These are phyloP conservation scores for Hypoxylon crocopeplum DNA, from an alignment of 495 filamentous ascomycete genomes.

Conservation along the genomic window DNA sequence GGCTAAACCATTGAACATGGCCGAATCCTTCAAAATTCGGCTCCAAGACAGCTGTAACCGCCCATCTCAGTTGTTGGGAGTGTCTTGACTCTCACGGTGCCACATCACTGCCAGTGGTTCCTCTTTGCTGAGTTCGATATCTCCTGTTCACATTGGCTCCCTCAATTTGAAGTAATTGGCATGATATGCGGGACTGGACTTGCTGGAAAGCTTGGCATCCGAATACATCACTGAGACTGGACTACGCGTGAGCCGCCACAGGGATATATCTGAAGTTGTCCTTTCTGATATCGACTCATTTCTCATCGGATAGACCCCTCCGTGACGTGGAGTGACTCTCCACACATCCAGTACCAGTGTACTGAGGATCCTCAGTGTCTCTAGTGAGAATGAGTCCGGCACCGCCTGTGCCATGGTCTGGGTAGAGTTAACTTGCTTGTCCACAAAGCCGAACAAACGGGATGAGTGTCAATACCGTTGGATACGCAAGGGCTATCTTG, in stretches of 20 bases:
- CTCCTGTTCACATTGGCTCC: background rate
- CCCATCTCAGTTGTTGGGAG: slow-evolving; percentile 1
- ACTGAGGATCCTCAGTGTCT: slow-evolving; percentile 19
- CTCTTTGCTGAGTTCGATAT: slow-evolving; percentile 4
- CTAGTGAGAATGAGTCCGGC: background rate
- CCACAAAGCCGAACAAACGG: slow-evolving; percentile 7
- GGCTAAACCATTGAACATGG: no score
- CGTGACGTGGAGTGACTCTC: slow-evolving; percentile 62
- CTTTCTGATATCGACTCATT: slow-evolving; percentile 49
- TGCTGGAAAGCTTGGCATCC: slow-evolving; percentile 62
- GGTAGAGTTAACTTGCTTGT: background rate
- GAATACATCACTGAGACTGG: slow-evolving; percentile 61
- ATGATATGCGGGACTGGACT: slow-evolving; percentile 59
- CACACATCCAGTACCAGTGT: slow-evolving; percentile 60
- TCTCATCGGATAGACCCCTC: slow-evolving; percentile 48
- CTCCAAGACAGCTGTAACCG: slow-evolving; percentile 1
- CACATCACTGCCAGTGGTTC: slow-evolving; percentile 9
- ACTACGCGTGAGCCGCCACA: slow-evolving; percentile 61
- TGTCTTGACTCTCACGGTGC: slow-evolving; percentile 3
- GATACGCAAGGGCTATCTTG: slow-evolving; percentile 46
- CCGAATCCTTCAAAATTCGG: no score
- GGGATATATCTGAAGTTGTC: slow-evolving; percentile 60
- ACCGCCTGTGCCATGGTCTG: background rate
- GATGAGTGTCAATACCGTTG: slow-evolving; percentile 20
- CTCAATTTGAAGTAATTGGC: slow-evolving; percentile 58